phyloP scores from a whole-genome alignment of 495 filamentous ascomycete genomes.

The Penicillium arizonense region DNA sequence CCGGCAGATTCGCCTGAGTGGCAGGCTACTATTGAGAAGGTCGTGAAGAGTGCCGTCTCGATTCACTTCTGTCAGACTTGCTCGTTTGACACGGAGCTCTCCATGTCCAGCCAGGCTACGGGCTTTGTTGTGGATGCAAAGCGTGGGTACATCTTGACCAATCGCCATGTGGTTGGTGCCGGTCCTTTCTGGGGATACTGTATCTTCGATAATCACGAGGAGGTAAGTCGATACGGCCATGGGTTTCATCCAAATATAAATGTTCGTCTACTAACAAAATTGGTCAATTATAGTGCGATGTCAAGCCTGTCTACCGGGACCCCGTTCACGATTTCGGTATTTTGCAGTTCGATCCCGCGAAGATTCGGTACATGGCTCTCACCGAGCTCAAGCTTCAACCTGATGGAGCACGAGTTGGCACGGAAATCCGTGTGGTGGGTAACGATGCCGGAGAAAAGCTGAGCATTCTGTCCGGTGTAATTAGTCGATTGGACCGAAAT shows the following conservation, averaged over 20 bases:
- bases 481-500: slow-evolving; percentile 92
- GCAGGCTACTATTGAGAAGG: slow-evolving; percentile 92
- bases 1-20: slow-evolving; percentile 89
- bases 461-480: slow-evolving; percentile 95
- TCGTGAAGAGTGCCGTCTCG: slow-evolving; percentile 89
- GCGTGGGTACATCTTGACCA: slow-evolving; percentile 85
- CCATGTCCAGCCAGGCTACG: slow-evolving; percentile 90
- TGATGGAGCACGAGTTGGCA: slow-evolving; percentile 85
- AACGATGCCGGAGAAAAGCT: slow-evolving; percentile 99
- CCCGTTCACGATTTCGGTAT: slow-evolving; percentile 99
- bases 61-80: slow-evolving; percentile 99
- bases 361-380: slow-evolving; percentile 94
- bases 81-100: slow-evolving; percentile 94
- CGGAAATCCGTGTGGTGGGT: slow-evolving; percentile 94
- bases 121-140: slow-evolving; percentile 98
- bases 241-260: neutral
- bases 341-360: slow-evolving; percentile 89
- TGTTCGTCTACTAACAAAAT: neutral
- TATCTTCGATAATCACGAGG: slow-evolving; percentile 97
- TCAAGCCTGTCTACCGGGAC: slow-evolving; percentile 96
- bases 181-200: slow-evolving; percentile 97
- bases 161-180: slow-evolving; percentile 92
- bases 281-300: slow-evolving; percentile 67
- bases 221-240: slow-evolving; percentile 45
- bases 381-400: slow-evolving; percentile 76